Base-by-base conservation (phyloP, 139 green algal species). In the Volvox africanus region DNA sequence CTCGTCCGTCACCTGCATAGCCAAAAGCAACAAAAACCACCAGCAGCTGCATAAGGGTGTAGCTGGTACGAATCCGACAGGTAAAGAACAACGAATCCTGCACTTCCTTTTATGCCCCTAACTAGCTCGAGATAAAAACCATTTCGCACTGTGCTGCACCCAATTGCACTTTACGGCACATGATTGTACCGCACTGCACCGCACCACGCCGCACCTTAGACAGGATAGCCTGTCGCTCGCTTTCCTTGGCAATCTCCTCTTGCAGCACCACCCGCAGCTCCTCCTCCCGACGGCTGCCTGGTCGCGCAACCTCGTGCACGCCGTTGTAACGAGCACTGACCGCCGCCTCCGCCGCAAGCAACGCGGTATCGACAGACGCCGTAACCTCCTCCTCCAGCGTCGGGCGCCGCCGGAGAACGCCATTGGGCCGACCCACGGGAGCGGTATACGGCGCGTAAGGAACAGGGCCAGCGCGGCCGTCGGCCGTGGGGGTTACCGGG, bases 221-320 rank as follows among this genome's bases (percentile, higher is more conserved):
- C 78, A 87, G 88, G 61, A 87, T 26, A 11, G 75, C 44, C 90
- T 93, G 90, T 24, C 87, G 79, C 91, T 92, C 92, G n/a, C 91
- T 86, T 86, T 95, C 93, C 80, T 94, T 92, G 33, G 71, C 73
- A 28, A 91, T 91, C 61, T 89, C 81, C 68, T 92, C 91, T 91
- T 95, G 83, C 35, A 94, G 73, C 81, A 93, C 92, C 82, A 35
- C 33, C 36, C 90, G 78, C 78, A 95, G 92, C 86, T 91, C 80
- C 62, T 92, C 85, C 90, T 95, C 93, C 1, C 93, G 84, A 19
- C 81, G 69, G 71, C 86, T 90, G 73, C 86, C 86, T 61, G 86
- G 86, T 50, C 73, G 30, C 0, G 73, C 86, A 32, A 90, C 55
- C 86, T 85, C 73, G 75, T 84, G 73, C 75, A 90, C 86, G 32